Conservation (phyloP, 176 grass and related monocot species). For the Rhipidocladum racemiflorum region DNA sequence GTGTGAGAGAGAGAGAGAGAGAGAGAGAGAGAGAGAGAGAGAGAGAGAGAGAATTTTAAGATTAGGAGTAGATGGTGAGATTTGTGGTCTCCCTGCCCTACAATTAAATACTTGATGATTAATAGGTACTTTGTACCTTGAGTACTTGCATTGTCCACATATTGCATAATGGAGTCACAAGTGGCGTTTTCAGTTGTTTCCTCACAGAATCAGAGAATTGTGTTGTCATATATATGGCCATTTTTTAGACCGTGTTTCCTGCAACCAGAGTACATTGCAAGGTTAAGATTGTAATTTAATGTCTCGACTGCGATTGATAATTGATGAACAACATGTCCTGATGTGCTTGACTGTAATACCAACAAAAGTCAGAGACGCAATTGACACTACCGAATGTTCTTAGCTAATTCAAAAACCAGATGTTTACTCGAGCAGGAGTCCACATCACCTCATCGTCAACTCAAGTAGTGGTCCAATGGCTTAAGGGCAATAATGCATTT, state of each 20-base stretch:
- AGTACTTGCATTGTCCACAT: neutral
- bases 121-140: neutral
- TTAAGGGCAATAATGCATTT: slow-evolving; percentile 8
- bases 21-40: too few relatives aligned
- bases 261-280: neutral
- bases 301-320: neutral
- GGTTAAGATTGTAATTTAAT: neutral
- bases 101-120: neutral
- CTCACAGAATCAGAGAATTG: neutral
- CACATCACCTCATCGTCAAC: neutral
- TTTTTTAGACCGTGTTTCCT: neutral
- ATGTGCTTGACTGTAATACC: neutral
- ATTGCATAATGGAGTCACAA: neutral
- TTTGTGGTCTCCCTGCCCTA: neutral
- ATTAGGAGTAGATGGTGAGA: neutral
- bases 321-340: neutral
- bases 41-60: neutral
- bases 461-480: neutral
- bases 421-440: neutral
- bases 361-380: neutral
- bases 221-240: neutral
- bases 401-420: neutral
- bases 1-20: too few relatives aligned
- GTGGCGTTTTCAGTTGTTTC: neutral
- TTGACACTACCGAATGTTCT: neutral